These are phyloP conservation scores for Saturnispora hagleri DNA, from an alignment of 805 yeast genomes.

Conservation along the genomic window DNA sequence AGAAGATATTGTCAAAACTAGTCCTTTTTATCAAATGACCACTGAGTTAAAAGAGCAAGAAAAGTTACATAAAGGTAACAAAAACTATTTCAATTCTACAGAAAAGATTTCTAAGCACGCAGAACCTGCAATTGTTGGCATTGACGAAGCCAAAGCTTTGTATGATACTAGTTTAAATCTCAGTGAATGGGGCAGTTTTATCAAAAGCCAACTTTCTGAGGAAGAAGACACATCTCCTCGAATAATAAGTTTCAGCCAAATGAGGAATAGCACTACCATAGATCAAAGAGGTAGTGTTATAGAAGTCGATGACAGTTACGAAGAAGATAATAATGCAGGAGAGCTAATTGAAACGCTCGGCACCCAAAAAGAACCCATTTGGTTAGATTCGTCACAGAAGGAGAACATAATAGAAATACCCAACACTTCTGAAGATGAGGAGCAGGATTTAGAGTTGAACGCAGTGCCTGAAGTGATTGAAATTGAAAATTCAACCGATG, in stretches of 20 bases:
- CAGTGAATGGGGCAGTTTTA: not conserved
- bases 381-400: not conserved
- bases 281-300: not conserved
- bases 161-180: slow-evolving; percentile 7
- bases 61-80: not conserved
- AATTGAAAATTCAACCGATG: slow-evolving; percentile 7
- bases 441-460: not conserved
- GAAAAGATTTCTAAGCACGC: not conserved
- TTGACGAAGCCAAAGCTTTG: slow-evolving; percentile 3
- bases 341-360: slow-evolving; percentile 3
- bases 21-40: slow-evolving; percentile 1
- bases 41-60: not conserved
- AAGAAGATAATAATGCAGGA: not conserved
- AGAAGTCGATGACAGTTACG: slow-evolving; percentile 6
- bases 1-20: not conserved
- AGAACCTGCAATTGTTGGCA: not conserved
- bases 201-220: not conserved
- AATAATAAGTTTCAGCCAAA: not conserved
- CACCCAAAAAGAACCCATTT: slow-evolving; percentile 9
- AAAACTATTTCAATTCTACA: not conserved
- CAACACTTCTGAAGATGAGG: slow-evolving; percentile 7
- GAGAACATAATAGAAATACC: slow-evolving; percentile 6
- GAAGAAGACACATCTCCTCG: not conserved
- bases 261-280: not conserved
- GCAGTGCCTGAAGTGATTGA: not conserved